phyloP scores from a whole-genome alignment of 306 rosid genomes.

The Neltuma alba region DNA sequence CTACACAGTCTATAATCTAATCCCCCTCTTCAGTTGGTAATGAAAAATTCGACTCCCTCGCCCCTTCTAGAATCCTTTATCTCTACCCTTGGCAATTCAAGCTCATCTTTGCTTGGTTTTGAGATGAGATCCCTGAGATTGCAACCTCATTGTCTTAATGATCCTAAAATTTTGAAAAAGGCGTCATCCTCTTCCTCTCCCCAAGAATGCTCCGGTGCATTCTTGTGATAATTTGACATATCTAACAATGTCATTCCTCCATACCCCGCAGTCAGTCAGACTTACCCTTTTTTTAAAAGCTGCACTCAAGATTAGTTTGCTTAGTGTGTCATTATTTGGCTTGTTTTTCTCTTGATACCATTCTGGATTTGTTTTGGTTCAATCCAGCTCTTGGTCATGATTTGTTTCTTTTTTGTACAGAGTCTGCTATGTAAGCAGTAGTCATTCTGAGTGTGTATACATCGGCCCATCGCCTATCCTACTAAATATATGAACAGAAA shows the following conservation, averaged over 20 bases:
- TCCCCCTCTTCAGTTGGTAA: slow-evolving; percentile 42
- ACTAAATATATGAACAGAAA: slow-evolving; percentile 45
- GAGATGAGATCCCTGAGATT: slow-evolving; percentile 38
- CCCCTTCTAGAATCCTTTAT: slow-evolving; percentile 13
- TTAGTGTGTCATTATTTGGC: slow-evolving; percentile 71
- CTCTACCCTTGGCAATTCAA: slow-evolving; percentile 20
- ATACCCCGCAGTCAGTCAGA: slow-evolving; percentile 30
- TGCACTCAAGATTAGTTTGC: slow-evolving; percentile 51
- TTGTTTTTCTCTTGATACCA: slow-evolving; percentile 49
- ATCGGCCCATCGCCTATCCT: slow-evolving; percentile 62
- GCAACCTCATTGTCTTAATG: slow-evolving; percentile 47
- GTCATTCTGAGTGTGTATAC: slow-evolving; percentile 70
- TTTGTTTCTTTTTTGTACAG: slow-evolving; percentile 60
- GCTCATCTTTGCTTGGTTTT: slow-evolving; percentile 34
- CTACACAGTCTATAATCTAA: slow-evolving; percentile 68
- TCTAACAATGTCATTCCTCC: slow-evolving; percentile 52
- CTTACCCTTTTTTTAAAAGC: slow-evolving; percentile 37
- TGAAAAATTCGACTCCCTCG: slow-evolving; percentile 21
- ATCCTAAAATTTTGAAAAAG: slow-evolving; percentile 63
- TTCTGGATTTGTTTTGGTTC: slow-evolving; percentile 52
- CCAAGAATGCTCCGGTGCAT: slow-evolving; percentile 61
- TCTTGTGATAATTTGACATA: slow-evolving; percentile 51
- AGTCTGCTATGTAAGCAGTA: slow-evolving; percentile 52
- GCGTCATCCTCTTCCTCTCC: slow-evolving; percentile 45
- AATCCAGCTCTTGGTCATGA: slow-evolving; percentile 55